Evolutionary conservation across 495 filamentous ascomycete genomes (phyloP).

Genomic region (Xylaria acuta): DNA sequence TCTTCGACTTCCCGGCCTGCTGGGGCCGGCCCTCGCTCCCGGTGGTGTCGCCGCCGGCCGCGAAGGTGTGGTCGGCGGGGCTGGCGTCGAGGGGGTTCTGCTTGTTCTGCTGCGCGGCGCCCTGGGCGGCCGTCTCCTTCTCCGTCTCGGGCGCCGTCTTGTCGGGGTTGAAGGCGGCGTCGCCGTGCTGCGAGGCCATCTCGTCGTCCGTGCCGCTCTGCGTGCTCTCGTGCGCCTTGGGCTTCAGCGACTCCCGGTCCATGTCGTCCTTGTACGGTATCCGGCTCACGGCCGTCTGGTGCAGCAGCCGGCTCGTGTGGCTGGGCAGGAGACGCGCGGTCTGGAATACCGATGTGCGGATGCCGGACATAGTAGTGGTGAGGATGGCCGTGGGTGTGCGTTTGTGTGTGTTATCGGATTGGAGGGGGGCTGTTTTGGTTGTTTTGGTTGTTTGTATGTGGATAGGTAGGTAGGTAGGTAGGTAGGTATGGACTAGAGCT

Average conservation of each 20-base stretch:
- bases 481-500: background rate
- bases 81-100: slow-evolving; percentile 48
- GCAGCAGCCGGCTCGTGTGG: slow-evolving; percentile 30
- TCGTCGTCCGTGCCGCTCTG: slow-evolving; percentile 47
- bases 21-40: slow-evolving; percentile 26
- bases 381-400: background rate
- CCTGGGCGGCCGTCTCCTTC: slow-evolving; percentile 31
- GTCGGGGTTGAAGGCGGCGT: slow-evolving; percentile 48
- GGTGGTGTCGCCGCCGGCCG: slow-evolving; percentile 28
- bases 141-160: slow-evolving; percentile 50
- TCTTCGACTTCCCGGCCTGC: slow-evolving; percentile 33
- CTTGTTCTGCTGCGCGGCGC: slow-evolving; percentile 36
- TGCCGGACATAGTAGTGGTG: background rate
- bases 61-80: slow-evolving; percentile 45
- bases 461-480: background rate
- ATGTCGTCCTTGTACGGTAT: slow-evolving; percentile 47
- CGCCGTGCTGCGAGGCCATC: slow-evolving; percentile 42
- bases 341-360: slow-evolving; percentile 33
- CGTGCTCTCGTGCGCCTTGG: slow-evolving; percentile 45
- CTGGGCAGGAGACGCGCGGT: slow-evolving; percentile 23
- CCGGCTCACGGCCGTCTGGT: slow-evolving; percentile 30
- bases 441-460: background rate
- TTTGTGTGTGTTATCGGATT: background rate
- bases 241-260: slow-evolving; percentile 52
- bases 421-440: background rate